Base-by-base conservation (phyloP, 2,329 filamentous ascomycete genomes). In the Achaetomium macrosporum region DNA sequence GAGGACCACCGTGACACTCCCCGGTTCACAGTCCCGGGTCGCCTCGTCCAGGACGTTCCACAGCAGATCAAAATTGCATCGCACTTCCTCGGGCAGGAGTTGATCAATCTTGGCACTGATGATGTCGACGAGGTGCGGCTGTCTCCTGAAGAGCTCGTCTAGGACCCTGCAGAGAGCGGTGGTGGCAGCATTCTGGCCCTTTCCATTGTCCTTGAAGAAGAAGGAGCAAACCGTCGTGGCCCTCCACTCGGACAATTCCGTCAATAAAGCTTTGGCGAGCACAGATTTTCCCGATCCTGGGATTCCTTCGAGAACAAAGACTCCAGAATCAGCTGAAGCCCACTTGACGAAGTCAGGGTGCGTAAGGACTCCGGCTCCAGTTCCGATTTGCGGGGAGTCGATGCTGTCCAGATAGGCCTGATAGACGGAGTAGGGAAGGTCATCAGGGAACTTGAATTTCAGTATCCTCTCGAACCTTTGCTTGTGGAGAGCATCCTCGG, bases 361-460 rank as follows among this genome's bases (percentile, higher is more conserved):
- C 5, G 43, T 44, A 5, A 59, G 40, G 2, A 59, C 51, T 15
- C 57, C 57, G 5, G 37, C 39, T 2, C 55, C 55, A 2, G 57
- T 57, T 9, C 55, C 57, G 17, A 50, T 45, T 8, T 54, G 37
- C 0, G 55, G 57, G 2, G 37, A 33, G 11, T 56, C 57, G 25
- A 59, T 59, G 50, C 50, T 54, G 51, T 59, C 57, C 20, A 59
- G 43, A 41, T 57, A 59, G 1, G 55, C 55, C 36, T 59, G 57
- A 30, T 59, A 59, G 19, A 57, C 55, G 1, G 49, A 35, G 30
- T 59, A 59, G 1, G 57, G 57, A 20, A 59, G 51, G 37, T 57
- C 57, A 15, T 57, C 55, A 8, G 57, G 57, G n/a, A 59, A 59
- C 37, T 59, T 59, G 57, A 59, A 57, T 43, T 57, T 57, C 36